Evolutionary conservation across 2,329 filamentous ascomycete genomes (phyloP).

Genomic region (Hymenoscyphus linearis): DNA sequence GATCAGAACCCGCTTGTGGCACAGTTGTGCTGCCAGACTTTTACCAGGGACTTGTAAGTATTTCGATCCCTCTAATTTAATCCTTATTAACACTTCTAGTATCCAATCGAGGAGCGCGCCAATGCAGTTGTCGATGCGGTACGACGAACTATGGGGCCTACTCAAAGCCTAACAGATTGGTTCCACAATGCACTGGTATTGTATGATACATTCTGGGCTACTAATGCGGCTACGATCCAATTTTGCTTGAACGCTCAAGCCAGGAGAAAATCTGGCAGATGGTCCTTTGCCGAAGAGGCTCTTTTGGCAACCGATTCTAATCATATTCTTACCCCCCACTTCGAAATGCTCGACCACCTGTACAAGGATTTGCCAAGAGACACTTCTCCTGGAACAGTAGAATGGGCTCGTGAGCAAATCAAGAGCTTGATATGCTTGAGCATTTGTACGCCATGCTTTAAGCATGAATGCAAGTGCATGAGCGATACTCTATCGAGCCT

Average conservation of each 20-base stretch:
- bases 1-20: slow-evolving; percentile 10
- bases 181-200: slow-evolving; percentile 10
- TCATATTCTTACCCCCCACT: slow-evolving; percentile 4
- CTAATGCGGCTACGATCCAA: slow-evolving; percentile 6
- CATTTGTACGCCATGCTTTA: slow-evolving; percentile 4
- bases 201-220: slow-evolving; percentile 10
- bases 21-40: slow-evolving; percentile 7
- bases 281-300: neutral
- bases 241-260: slow-evolving; percentile 8
- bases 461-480: slow-evolving; percentile 7
- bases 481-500: neutral
- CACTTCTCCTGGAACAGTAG: slow-evolving; percentile 2
- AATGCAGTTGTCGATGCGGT: slow-evolving; percentile 4
- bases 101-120: neutral
- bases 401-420: slow-evolving; percentile 10
- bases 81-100: neutral
- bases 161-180: slow-evolving; percentile 9
- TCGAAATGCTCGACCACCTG: slow-evolving; percentile 8
- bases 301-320: neutral
- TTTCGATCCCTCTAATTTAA: neutral
- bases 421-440: slow-evolving; percentile 5
- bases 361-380: slow-evolving; percentile 4
- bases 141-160: slow-evolving; percentile 1
- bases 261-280: neutral
- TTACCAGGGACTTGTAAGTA: neutral